phyloP scores from a whole-genome alignment of 1,284 basidiomycete genomes.

The Fistulina hepatica region DNA sequence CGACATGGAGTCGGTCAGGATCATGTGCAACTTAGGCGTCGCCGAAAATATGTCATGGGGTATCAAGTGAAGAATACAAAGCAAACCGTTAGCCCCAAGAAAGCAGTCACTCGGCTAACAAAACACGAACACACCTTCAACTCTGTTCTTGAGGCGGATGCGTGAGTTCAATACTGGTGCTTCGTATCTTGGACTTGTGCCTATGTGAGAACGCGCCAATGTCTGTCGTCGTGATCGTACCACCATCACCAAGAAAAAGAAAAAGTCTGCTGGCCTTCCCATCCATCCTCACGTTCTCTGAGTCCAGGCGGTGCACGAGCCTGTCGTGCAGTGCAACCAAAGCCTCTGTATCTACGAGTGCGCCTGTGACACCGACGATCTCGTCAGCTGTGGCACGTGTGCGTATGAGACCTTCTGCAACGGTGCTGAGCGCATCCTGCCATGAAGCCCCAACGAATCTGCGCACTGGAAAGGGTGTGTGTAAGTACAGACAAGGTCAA shows the following conservation, averaged over 20 bases:
- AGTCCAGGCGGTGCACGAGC: constrained; percentile 88
- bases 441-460: constrained; percentile 88
- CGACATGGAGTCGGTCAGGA: too few relatives aligned
- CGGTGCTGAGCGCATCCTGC: constrained; percentile 80
- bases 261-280: constrained; percentile 44
- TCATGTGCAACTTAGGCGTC: too few relatives aligned
- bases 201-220: too few relatives aligned
- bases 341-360: constrained; percentile 89
- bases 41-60: too few relatives aligned
- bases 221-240: too few relatives aligned
- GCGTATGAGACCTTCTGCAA: constrained; percentile 68
- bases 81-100: too few relatives aligned
- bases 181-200: constrained; percentile 96
- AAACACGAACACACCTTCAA: too few relatives aligned
- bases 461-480: too few relatives aligned
- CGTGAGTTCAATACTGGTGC: constrained; percentile 96
- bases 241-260: too few relatives aligned
- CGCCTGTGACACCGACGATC: constrained; percentile 91
- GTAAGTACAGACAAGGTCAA: too few relatives aligned
- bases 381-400: constrained; percentile 89
- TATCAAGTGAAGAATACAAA: too few relatives aligned
- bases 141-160: constrained; percentile 75
- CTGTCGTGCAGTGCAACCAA: constrained; percentile 92
- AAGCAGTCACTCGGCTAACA: too few relatives aligned
- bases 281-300: constrained; percentile 88